Conservation (phyloP, 169 alveolate species). For the Perkinsus chesapeaki region DNA sequence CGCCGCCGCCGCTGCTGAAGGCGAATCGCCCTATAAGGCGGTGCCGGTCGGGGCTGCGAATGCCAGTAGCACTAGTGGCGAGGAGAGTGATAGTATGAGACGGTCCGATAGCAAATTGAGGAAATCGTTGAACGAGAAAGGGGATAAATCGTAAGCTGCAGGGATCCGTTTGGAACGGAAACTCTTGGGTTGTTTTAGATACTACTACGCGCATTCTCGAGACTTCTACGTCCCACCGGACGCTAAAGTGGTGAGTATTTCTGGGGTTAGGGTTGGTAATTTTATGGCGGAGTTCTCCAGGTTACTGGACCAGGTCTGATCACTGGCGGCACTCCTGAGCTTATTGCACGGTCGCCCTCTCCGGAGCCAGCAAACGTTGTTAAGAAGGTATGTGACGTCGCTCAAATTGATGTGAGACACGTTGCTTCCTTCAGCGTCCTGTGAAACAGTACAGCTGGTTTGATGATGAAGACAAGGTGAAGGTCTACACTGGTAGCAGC, state of each 20-base stretch:
- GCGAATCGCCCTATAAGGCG: background rate
- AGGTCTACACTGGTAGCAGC: background rate
- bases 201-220: background rate
- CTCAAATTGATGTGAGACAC: too few species aligned
- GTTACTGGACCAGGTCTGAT: background rate
- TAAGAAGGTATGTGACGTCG: background rate
- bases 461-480: background rate
- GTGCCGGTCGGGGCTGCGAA: background rate
- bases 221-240: background rate
- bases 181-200: background rate
- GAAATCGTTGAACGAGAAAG: background rate
- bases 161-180: background rate
- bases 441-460: constrained; percentile 2
- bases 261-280: background rate
- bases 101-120: background rate
- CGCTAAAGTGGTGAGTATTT: background rate
- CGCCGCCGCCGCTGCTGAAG: too few species aligned
- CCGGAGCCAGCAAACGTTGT: background rate
- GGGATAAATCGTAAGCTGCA: background rate
- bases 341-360: background rate
- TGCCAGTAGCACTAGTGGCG: background rate
- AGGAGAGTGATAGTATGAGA: background rate
- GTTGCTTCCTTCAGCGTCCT: background rate
- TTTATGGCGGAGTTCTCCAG: background rate
- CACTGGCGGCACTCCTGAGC: background rate